Evolutionary conservation across 106 monocot species (phyloP).

Genomic region (Dendrobium officinale): DNA sequence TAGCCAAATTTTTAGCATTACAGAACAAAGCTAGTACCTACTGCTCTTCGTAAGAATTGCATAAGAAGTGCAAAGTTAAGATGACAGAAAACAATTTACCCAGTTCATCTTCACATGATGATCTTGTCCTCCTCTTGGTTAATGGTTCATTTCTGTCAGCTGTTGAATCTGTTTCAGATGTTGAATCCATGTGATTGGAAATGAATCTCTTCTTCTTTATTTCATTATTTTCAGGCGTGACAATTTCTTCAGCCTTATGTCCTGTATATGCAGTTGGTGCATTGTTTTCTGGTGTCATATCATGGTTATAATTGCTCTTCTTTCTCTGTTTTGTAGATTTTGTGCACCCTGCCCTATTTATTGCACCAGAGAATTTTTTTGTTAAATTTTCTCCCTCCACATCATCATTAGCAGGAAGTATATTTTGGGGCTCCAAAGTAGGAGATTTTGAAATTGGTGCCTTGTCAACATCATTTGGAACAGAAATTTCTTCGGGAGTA

Average conservation of each 20-base stretch:
- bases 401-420: constrained; percentile 6
- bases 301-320: background rate
- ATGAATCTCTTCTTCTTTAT: constrained; percentile 18
- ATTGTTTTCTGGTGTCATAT: background rate
- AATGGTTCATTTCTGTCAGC: background rate
- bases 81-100: constrained; percentile 4
- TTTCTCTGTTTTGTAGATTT: background rate
- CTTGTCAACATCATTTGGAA: background rate
- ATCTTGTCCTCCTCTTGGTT: constrained; percentile 9
- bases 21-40: background rate
- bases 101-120: background rate
- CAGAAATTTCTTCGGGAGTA: background rate
- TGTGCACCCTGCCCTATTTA: background rate
- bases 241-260: constrained; percentile 8
- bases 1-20: background rate
- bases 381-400: background rate
- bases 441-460: background rate
- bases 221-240: constrained; percentile 1
- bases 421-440: constrained; percentile 1
- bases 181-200: background rate
- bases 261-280: background rate
- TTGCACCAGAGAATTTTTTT: background rate
- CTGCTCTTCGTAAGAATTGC: background rate
- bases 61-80: background rate
- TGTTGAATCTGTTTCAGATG: background rate